Evolutionary conservation across 495 filamentous ascomycete genomes (phyloP).

Genomic region (Penicillium dipodomyicola): DNA sequence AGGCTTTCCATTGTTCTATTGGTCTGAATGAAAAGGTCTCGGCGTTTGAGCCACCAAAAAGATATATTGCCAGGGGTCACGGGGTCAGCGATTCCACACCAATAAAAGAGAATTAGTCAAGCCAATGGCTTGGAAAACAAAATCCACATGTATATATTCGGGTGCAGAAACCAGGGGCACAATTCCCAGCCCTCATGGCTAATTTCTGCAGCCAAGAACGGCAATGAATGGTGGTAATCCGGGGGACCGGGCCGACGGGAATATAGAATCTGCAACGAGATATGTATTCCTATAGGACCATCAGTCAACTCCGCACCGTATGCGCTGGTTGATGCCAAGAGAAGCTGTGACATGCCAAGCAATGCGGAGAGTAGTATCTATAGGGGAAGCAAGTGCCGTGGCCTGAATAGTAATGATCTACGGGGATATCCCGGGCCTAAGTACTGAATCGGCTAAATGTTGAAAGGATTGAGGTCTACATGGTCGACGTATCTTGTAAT

Average conservation of each 20-base stretch:
- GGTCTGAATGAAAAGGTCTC: background rate
- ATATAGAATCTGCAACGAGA: background rate
- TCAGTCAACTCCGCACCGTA: background rate
- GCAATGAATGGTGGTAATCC: conserved; percentile 1
- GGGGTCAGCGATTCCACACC: background rate
- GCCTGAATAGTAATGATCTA: conserved; percentile 25
- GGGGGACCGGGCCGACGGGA: conserved; percentile 12
- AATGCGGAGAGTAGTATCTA: background rate
- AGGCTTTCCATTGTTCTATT: background rate
- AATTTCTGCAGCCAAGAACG: conserved; percentile 8
- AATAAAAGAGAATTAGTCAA: background rate
- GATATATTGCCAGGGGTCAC: background rate
- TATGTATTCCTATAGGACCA: background rate
- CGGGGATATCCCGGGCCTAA: background rate
- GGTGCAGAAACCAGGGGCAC: background rate
- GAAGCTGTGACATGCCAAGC: conserved; percentile 20
- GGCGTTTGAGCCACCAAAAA: background rate
- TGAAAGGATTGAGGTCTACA: background rate
- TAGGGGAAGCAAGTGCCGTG: conserved; percentile 12
- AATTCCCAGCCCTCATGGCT: background rate
- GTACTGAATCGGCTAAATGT: background rate
- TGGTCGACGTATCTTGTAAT: background rate
- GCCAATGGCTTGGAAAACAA: background rate
- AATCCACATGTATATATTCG: background rate
- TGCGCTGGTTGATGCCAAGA: conserved; percentile 13